These are phyloP conservation scores for Yamadazyma triangularis DNA, from an alignment of 1,139 yeast species.

Conservation along the genomic window DNA sequence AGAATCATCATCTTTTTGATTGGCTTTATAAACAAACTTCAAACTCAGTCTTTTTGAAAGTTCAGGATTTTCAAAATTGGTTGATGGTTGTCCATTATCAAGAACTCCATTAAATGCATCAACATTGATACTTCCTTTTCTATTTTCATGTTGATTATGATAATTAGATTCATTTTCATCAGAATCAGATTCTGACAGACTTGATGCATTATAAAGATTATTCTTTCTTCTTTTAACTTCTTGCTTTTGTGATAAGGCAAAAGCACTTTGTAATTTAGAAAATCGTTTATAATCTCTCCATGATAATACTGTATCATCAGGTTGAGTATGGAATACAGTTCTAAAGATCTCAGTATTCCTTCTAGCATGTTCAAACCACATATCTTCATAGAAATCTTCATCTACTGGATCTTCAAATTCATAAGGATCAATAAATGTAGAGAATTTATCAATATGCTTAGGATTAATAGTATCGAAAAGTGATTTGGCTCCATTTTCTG, in stretches of 20 bases:
- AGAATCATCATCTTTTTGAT: constrained; percentile 4
- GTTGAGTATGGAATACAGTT: constrained; percentile 88
- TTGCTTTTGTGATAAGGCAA: constrained; percentile 44
- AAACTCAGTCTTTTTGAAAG: constrained; percentile 9
- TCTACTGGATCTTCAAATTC: constrained; percentile 81
- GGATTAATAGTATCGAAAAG: constrained; percentile 36
- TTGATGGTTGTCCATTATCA: constrained; percentile 39
- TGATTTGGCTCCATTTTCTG: constrained; percentile 42
- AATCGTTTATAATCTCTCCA: constrained; percentile 88
- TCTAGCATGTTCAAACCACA: constrained; percentile 84
- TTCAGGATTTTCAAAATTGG: constrained; percentile 14
- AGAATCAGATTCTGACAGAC: constrained; percentile 10
- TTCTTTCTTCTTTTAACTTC: constrained; percentile 29
- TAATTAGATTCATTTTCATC: constrained; percentile 4
- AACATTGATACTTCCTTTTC: constrained; percentile 14
- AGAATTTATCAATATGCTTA: constrained; percentile 24
- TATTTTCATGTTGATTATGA: not conserved
- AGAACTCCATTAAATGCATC: constrained; percentile 22
- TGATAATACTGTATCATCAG: constrained; percentile 80
- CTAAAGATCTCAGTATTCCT: constrained; percentile 80
- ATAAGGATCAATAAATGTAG: constrained; percentile 76
- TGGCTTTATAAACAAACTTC: constrained; percentile 7
- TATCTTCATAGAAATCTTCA: constrained; percentile 73
- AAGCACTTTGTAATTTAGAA: constrained; percentile 53
- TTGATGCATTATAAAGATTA: constrained; percentile 11